Conservation (phyloP, 73 alveolate genomes). For the Symbiodinium pilosum region DNA sequence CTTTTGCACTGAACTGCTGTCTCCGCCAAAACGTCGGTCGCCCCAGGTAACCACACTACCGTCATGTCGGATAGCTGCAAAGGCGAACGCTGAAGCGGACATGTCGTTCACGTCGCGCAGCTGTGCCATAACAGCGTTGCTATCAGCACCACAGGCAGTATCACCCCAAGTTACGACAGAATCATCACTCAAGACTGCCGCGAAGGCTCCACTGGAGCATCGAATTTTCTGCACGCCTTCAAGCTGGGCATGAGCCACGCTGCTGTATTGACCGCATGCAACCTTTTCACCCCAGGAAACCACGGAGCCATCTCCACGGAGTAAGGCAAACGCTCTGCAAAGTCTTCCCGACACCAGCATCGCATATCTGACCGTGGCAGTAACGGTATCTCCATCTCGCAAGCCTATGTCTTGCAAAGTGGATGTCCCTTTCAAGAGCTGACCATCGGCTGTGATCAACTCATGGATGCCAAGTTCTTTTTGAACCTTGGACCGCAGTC, state of each 20-base stretch:
- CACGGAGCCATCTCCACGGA: slow-evolving; percentile 5
- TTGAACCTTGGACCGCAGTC: neutral
- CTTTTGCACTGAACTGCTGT: neutral
- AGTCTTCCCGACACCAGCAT: neutral
- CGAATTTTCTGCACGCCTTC: neutral
- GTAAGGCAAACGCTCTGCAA: neutral
- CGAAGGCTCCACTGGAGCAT: neutral
- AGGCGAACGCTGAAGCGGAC: slow-evolving; percentile 6
- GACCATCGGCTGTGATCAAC: neutral
- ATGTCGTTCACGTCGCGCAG: neutral
- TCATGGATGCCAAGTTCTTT: slow-evolving; percentile 6
- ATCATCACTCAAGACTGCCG: neutral
- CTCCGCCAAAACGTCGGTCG: neutral
- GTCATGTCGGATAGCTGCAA: neutral
- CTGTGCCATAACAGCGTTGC: neutral
- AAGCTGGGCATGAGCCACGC: neutral
- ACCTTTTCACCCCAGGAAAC: neutral
- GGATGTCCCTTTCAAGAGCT: neutral
- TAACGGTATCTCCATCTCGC: neutral
- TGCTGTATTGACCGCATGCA: neutral
- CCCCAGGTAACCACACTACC: neutral
- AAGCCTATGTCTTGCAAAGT: neutral
- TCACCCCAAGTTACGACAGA: slow-evolving; percentile 8
- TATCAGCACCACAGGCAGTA: neutral
- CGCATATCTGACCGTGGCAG: slow-evolving; percentile 1